Percentiles rank a stretch among this genome's conserved stretches.
Evolutionary conservation across 1,139 yeast species (phyloP).

Genomic region (Kurtzmaniella quercitrusa): DNA sequence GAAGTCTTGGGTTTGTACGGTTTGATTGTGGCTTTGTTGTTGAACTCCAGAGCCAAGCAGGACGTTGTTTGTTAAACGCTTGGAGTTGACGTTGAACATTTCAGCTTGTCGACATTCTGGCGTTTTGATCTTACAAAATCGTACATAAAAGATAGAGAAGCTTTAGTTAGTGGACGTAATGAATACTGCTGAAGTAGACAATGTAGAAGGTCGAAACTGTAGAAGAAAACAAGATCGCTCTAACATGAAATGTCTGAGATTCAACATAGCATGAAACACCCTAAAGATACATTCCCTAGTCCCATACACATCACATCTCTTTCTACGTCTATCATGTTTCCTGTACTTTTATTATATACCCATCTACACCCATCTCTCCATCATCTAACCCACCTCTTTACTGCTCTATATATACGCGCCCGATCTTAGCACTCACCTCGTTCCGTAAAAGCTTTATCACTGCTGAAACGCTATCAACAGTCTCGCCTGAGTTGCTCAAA

Average conservation of each 20-base stretch:
- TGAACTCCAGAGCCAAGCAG: constrained; percentile 96
- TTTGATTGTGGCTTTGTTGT: constrained; percentile 91
- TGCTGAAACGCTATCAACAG: constrained; percentile 23
- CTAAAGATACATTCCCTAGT: too few species aligned
- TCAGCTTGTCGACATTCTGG: not conserved
- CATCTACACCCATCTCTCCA: not conserved
- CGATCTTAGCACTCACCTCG: constrained; percentile 32
- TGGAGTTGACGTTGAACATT: not conserved
- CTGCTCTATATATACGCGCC: constrained; percentile 30
- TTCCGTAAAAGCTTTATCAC: constrained; percentile 27
- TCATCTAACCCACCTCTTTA: not conserved
- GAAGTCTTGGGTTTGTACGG: constrained; percentile 98
- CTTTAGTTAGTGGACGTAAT: not conserved
- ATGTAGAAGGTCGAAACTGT: too few species aligned
- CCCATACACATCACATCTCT: too few species aligned
- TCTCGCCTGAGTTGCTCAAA: constrained; percentile 12
- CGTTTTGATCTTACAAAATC: not conserved
- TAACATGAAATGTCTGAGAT: too few species aligned
- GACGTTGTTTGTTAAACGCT: constrained; percentile 68
- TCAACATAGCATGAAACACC: too few species aligned
- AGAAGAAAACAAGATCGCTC: too few species aligned
- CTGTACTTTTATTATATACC: too few species aligned
- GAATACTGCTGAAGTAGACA: too few species aligned
- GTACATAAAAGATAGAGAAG: not conserved
- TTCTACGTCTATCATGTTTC: too few species aligned